phyloP scores from a whole-genome alignment of 768 basidiomycete species.

The Gautieria morchelliformis region DNA sequence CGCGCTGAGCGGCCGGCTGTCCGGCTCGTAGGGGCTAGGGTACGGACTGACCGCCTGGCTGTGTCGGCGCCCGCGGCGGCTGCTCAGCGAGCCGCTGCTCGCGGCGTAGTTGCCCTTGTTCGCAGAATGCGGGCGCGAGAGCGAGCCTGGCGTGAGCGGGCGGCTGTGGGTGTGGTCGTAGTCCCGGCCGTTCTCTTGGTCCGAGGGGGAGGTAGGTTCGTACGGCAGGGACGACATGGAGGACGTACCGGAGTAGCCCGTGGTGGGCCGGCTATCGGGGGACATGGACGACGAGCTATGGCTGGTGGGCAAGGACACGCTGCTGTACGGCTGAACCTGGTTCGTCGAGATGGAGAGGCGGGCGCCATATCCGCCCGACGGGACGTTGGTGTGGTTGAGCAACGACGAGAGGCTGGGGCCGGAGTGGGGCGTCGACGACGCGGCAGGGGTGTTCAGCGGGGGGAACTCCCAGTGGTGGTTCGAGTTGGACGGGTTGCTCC shows the following conservation, averaged over 20 bases:
- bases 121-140: constrained; percentile 44
- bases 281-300: constrained; percentile 63
- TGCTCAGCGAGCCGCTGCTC: constrained; percentile 38
- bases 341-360: constrained; percentile 5
- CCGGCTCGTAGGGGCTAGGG: constrained; percentile 63
- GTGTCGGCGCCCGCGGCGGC: constrained; percentile 67
- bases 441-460: constrained; percentile 1
- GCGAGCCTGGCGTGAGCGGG: constrained; percentile 49
- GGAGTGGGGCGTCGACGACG: constrained; percentile 1
- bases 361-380: neutral
- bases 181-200: constrained; percentile 8
- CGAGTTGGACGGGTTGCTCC: neutral
- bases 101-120: constrained; percentile 39
- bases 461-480: constrained; percentile 4
- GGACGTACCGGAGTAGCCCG: constrained; percentile 70
- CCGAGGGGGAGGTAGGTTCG: constrained; percentile 18
- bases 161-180: constrained; percentile 46
- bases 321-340: constrained; percentile 3
- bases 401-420: constrained; percentile 6
- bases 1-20: constrained; percentile 13
- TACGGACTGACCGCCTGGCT: constrained; percentile 85
- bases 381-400: constrained; percentile 7
- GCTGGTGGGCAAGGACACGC: constrained; percentile 30
- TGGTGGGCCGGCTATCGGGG: constrained; percentile 78
- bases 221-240: constrained; percentile 62